Evolutionary conservation across 2,329 filamentous ascomycete genomes (phyloP).

Genomic region (Penicillium concentricum): DNA sequence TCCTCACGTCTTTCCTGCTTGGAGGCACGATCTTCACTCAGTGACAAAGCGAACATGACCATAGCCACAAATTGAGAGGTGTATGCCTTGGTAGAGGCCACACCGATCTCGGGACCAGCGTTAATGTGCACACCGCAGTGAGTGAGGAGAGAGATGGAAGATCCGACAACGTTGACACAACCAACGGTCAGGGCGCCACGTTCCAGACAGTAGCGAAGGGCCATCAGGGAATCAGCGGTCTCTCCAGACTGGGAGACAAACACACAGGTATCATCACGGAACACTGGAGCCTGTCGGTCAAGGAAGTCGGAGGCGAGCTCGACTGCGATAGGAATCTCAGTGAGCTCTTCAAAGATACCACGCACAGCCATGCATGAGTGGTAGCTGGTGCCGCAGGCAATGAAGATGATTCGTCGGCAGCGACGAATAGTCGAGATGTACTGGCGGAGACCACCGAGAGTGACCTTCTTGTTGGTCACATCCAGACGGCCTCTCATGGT

Average conservation of each 20-base stretch:
- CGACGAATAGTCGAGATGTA: conserved; percentile 96
- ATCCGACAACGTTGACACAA: conserved; percentile 98
- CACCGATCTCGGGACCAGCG: conserved; percentile 96
- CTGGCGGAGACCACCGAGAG: conserved; percentile 89
- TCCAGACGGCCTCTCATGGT: conserved; percentile 99
- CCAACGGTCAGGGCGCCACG: conserved; percentile 95
- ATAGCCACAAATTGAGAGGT: conserved; percentile 99
- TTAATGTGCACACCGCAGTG: conserved; percentile 99
- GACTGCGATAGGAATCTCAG: conserved; percentile 95
- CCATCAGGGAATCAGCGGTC: conserved; percentile 96
- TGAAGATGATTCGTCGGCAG: conserved; percentile 97
- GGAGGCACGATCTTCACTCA: conserved; percentile 93
- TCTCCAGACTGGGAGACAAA: conserved; percentile 99
- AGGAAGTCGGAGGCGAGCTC: conserved; percentile 98
- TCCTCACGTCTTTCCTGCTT: conserved; percentile 90
- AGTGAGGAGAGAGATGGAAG: conserved; percentile 96
- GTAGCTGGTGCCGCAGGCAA: conserved; percentile 96
- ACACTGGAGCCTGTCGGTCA: conserved; percentile 92
- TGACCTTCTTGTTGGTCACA: conserved; percentile 88
- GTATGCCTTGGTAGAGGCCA: conserved; percentile 98
- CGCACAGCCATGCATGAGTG: conserved; percentile 99
- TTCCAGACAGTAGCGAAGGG: conserved; percentile 95
- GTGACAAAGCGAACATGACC: conserved; percentile 98
- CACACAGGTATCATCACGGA: conserved; percentile 98
- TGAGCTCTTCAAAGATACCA: conserved; percentile 95